These are phyloP conservation scores for Daldinia sp. DNA, from an alignment of 2,329 filamentous ascomycete species.

Conservation along the genomic window DNA sequence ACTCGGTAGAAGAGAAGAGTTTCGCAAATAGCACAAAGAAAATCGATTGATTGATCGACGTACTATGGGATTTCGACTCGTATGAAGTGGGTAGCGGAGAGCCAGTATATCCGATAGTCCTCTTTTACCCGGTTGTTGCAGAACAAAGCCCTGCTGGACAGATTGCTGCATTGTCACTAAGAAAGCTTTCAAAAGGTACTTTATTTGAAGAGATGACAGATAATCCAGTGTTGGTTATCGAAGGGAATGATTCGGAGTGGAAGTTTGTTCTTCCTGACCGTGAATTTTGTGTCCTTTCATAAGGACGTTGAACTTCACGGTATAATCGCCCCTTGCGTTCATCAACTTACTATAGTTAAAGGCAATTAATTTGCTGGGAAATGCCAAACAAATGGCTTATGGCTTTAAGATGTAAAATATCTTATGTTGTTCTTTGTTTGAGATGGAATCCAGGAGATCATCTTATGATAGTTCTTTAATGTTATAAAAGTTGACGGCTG, in stretches of 20 bases:
- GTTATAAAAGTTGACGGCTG: too few relatives aligned
- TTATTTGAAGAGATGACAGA: background rate
- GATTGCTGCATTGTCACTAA: background rate
- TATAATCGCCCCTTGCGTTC: background rate
- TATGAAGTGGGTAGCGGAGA: too few relatives aligned
- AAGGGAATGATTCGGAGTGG: background rate
- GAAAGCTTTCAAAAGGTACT: too few relatives aligned
- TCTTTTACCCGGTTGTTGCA: background rate
- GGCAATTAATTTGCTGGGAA: too few relatives aligned
- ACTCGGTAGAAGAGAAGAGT: background rate
- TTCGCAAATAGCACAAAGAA: background rate
- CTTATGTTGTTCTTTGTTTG: too few relatives aligned
- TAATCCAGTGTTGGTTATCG: background rate
- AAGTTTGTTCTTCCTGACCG: background rate
- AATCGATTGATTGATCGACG: too few relatives aligned
- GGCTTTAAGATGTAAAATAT: too few relatives aligned
- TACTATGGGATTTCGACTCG: too few relatives aligned
- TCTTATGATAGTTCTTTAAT: too few relatives aligned
- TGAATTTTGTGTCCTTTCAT: background rate
- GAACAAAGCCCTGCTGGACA: background rate
- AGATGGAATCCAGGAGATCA: too few relatives aligned
- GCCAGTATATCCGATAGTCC: background rate
- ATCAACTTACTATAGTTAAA: background rate
- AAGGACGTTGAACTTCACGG: background rate
- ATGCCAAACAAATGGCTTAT: too few relatives aligned